phyloP scores from a whole-genome alignment of 139 green algal species.

The Chlorella sp. region DNA sequence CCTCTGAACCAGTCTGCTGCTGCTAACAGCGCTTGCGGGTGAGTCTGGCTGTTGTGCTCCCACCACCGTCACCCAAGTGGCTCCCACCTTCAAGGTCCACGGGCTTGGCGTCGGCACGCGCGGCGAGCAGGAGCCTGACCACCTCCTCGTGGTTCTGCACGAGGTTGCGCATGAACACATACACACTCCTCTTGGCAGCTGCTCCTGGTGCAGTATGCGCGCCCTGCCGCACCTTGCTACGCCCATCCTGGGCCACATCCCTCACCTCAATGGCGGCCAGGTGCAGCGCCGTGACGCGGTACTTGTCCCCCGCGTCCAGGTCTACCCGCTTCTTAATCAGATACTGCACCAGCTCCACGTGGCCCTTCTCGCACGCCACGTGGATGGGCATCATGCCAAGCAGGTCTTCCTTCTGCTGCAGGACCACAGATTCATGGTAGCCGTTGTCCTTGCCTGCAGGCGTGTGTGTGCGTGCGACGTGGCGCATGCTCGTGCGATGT shows the following conservation, averaged over 20 bases:
- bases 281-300: constrained; percentile 35
- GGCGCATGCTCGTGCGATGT: neutral
- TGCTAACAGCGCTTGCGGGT: no score
- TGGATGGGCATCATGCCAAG: constrained; percentile 37
- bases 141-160: constrained; percentile 17
- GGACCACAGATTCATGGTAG: neutral
- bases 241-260: no score
- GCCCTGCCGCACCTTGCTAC: no score
- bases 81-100: constrained; percentile 28
- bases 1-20: no score
- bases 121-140: constrained; percentile 22
- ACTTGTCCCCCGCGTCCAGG: constrained; percentile 39
- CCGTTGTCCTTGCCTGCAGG: neutral
- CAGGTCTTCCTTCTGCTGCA: constrained; percentile 26
- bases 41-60: no score
- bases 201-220: no score
- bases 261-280: constrained; percentile 30
- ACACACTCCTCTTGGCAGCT: no score
- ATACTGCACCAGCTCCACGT: constrained; percentile 28
- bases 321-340: constrained; percentile 40
- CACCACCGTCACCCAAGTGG: no score
- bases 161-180: no score
- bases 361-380: constrained; percentile 25
- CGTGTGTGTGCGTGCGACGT: neutral
- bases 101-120: constrained; percentile 7